Evolutionary conservation across 2,329 filamentous ascomycete species (phyloP).

Genomic region (Coniochaeta sp.): DNA sequence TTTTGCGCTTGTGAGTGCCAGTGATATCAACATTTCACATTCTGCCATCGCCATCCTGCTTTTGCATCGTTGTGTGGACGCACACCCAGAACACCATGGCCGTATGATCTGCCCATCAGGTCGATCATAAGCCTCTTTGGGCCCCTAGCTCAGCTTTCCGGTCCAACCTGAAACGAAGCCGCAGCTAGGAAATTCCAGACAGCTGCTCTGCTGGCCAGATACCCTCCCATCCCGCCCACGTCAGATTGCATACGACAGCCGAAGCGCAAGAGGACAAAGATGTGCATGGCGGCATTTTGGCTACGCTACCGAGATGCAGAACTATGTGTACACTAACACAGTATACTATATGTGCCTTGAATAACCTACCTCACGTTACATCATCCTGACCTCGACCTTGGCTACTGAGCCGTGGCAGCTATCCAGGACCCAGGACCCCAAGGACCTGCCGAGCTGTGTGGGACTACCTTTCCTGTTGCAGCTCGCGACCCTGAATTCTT

Average conservation of each 20-base stretch:
- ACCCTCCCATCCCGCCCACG: not conserved
- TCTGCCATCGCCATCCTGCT: not conserved
- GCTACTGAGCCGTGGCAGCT: too few relatives aligned
- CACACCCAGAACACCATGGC: too few relatives aligned
- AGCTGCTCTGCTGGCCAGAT: not conserved
- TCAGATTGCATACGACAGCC: not conserved
- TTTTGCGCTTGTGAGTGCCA: not conserved
- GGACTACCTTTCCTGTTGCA: too few relatives aligned
- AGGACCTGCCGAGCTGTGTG: too few relatives aligned
- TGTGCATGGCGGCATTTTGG: not conserved
- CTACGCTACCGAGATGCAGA: too few relatives aligned
- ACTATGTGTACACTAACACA: too few relatives aligned
- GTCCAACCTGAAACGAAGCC: not conserved
- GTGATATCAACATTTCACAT: not conserved
- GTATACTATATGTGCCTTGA: too few relatives aligned
- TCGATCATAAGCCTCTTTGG: not conserved
- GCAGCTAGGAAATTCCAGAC: not conserved
- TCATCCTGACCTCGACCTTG: too few relatives aligned
- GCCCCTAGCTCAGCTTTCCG: not conserved
- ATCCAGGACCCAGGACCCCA: too few relatives aligned
- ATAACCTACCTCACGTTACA: too few relatives aligned
- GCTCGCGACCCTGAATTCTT: too few relatives aligned
- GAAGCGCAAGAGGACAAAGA: too few relatives aligned
- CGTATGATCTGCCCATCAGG: not conserved
- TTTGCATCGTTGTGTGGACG: not conserved